These are phyloP conservation scores for Lasiosphaeria ovina DNA, from an alignment of 495 filamentous ascomycete genomes.

Conservation along the genomic window DNA sequence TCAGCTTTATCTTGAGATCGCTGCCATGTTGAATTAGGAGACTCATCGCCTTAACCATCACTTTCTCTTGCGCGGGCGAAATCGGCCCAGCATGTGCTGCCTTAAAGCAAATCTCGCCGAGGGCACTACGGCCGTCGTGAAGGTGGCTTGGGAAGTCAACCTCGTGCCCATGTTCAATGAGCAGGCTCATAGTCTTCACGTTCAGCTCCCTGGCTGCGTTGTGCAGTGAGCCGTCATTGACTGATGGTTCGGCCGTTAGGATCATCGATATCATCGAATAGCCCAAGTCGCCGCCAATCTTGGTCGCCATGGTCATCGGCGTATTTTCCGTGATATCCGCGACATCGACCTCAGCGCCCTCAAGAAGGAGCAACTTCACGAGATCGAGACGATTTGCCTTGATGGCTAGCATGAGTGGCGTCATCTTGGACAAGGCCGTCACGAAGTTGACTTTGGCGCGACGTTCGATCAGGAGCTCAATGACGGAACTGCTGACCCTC, in stretches of 20 bases:
- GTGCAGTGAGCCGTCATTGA: conserved; percentile 50
- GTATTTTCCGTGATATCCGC: conserved; percentile 43
- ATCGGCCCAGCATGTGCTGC: conserved; percentile 38
- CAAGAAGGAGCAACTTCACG: conserved; percentile 41
- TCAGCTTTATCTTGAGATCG: conserved; percentile 41
- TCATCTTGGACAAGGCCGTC: conserved; percentile 40
- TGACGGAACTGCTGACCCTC: conserved; percentile 43
- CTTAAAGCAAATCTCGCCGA: conserved; percentile 49
- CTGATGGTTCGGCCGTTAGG: conserved; percentile 43
- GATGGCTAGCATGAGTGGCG: conserved; percentile 50
- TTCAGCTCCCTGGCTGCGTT: conserved; percentile 49
- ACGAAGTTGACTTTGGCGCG: conserved; percentile 49
- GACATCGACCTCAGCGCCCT: conserved; percentile 46
- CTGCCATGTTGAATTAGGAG: conserved; percentile 40
- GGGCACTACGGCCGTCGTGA: conserved; percentile 46
- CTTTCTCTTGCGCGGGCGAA: conserved; percentile 38
- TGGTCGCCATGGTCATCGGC: conserved; percentile 47
- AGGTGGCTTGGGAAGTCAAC: conserved; percentile 49
- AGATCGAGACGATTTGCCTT: conserved; percentile 42
- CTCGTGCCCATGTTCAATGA: conserved; percentile 46
- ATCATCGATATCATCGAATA: conserved; percentile 46
- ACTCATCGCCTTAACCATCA: conserved; percentile 47
- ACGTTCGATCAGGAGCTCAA: conserved; percentile 41
- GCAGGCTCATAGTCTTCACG: conserved; percentile 39
- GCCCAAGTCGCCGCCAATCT: conserved; percentile 46